Evolutionary conservation across 257 asterid genomes (phyloP).

Genomic region (Fraxinus quadrangulata): DNA sequence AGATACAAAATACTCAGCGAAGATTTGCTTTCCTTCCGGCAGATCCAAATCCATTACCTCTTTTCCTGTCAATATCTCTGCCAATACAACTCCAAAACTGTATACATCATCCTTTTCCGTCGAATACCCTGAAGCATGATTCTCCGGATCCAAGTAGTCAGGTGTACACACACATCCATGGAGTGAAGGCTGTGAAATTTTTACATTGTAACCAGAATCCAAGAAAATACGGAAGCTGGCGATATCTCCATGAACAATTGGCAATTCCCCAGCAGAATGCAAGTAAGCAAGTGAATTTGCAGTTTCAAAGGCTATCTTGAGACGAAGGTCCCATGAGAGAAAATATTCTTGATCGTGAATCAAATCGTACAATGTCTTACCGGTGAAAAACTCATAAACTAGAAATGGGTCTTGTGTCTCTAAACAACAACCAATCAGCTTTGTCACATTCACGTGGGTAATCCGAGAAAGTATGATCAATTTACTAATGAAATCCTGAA

Average conservation of each 20-base stretch:
- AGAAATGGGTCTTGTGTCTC: neutral
- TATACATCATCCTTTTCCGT: slow-evolving; percentile 27
- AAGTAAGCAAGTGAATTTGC: neutral
- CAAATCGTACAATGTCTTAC: neutral
- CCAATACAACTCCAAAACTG: slow-evolving; percentile 31
- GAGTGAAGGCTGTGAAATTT: slow-evolving; percentile 12
- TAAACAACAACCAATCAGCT: neutral
- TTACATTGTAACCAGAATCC: slow-evolving; percentile 16
- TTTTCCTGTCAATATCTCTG: slow-evolving; percentile 32
- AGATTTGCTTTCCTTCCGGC: neutral
- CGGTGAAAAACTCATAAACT: neutral
- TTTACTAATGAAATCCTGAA: neutral
- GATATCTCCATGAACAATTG: slow-evolving; percentile 26
- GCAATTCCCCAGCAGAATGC: slow-evolving; percentile 11
- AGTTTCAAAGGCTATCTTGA: neutral
- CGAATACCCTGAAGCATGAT: neutral
- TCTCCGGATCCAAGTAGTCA: neutral
- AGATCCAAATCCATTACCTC: neutral
- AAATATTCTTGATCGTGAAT: neutral
- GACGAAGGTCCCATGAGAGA: neutral
- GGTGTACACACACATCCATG: neutral
- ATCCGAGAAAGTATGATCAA: neutral
- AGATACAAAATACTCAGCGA: slow-evolving; percentile 5
- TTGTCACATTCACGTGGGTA: neutral
- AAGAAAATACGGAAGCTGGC: slow-evolving; percentile 31